Evolutionary conservation across 179 eudicot genomes (phyloP).

Genomic region (Camellia oleifera): DNA sequence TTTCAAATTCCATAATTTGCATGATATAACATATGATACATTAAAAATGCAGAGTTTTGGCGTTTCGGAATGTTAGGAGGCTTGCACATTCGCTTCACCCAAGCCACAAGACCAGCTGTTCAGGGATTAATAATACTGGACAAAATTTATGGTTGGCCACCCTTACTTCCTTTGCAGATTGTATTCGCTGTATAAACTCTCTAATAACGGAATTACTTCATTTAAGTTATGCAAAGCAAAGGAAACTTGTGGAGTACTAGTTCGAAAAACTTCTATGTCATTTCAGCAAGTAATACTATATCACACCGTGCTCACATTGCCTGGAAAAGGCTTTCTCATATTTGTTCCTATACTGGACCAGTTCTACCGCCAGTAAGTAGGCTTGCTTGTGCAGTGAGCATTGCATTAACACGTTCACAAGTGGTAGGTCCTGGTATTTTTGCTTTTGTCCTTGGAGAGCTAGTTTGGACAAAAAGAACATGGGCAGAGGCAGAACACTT

Average conservation of each 20-base stretch:
- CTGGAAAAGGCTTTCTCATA: conserved; percentile 57
- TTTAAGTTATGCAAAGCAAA: conserved; percentile 22
- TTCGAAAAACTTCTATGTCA: conserved; percentile 27
- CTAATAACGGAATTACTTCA: conserved; percentile 19
- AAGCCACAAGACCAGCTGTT: conserved; percentile 32
- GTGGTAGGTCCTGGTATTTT: conserved; percentile 59
- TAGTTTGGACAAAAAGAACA: conserved; percentile 37
- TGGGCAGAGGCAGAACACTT: conserved; percentile 57
- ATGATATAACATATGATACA: neutral
- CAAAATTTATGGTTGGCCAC: conserved; percentile 23
- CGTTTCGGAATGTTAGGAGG: conserved; percentile 40
- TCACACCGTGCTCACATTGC: conserved; percentile 61
- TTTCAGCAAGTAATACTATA: conserved; percentile 32
- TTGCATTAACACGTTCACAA: conserved; percentile 72
- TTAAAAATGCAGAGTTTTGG: conserved; percentile 46
- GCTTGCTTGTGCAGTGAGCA: conserved; percentile 67
- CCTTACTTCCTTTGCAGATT: conserved; percentile 22
- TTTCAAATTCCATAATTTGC: neutral
- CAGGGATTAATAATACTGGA: conserved; percentile 27
- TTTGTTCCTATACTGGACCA: conserved; percentile 36
- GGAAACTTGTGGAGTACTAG: conserved; percentile 27
- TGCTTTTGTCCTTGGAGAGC: conserved; percentile 58
- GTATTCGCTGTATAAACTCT: conserved; percentile 27
- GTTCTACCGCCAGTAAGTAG: conserved; percentile 43
- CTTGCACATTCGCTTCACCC: conserved; percentile 32